Conservation (phyloP, 2,329 filamentous ascomycete species). For the Proliferodiscus dingleyae region DNA sequence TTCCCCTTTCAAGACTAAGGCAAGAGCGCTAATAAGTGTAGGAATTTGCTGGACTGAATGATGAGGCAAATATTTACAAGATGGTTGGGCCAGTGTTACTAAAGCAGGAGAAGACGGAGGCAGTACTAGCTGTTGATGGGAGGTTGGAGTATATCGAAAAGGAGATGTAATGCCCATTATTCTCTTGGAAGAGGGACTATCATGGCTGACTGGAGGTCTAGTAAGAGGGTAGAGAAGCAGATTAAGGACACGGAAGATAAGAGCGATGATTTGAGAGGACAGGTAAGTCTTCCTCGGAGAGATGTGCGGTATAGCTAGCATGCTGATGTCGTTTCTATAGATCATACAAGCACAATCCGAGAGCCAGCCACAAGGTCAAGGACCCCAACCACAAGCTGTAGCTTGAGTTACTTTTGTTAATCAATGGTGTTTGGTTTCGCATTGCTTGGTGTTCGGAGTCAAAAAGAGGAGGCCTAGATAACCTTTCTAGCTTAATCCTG, state of each 20-base stretch:
- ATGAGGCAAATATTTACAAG: constrained; percentile 91
- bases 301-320: neutral
- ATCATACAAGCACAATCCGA: constrained; percentile 41
- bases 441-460: constrained; percentile 22
- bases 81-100: constrained; percentile 86
- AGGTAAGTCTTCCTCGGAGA: constrained; percentile 43
- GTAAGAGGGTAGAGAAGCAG: constrained; percentile 61
- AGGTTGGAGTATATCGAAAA: constrained; percentile 88
- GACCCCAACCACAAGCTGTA: constrained; percentile 17
- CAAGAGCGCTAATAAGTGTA: constrained; percentile 34
- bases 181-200: neutral
- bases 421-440: constrained; percentile 15
- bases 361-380: constrained; percentile 32
- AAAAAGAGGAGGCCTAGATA: neutral
- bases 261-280: constrained; percentile 59
- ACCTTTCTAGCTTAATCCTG: neutral
- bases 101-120: constrained; percentile 91
- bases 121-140: constrained; percentile 83
- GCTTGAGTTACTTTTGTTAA: constrained; percentile 14
- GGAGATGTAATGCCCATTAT: constrained; percentile 66
- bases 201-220: constrained; percentile 30
- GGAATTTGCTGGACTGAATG: constrained; percentile 77
- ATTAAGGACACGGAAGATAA: constrained; percentile 60
- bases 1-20: neutral
- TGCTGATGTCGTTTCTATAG: constrained; percentile 22